phyloP scores from a whole-genome alignment of 1,139 yeast genomes.

The Diutina neorugosa region DNA sequence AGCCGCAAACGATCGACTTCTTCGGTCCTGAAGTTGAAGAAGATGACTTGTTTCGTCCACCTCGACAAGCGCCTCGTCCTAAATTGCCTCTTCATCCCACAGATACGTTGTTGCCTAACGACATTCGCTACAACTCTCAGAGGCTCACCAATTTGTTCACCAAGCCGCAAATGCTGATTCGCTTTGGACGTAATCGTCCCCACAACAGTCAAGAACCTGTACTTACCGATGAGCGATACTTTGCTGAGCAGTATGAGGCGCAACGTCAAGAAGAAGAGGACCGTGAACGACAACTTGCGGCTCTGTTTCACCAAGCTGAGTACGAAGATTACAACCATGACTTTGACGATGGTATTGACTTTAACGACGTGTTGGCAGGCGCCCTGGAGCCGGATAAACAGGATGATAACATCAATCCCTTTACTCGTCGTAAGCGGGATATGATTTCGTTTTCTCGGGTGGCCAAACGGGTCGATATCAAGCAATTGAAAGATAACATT shows the following conservation, averaged over 20 bases:
- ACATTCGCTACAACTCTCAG: slow-evolving; percentile 59
- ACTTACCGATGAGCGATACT: slow-evolving; percentile 56
- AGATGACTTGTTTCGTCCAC: slow-evolving; percentile 40
- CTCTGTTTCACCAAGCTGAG: slow-evolving; percentile 35
- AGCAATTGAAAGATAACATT: slow-evolving; percentile 64
- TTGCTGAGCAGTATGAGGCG: slow-evolving; percentile 56
- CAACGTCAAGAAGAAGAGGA: slow-evolving; percentile 21
- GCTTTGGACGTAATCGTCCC: slow-evolving; percentile 15
- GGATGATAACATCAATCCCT: slow-evolving; percentile 31
- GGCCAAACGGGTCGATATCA: slow-evolving; percentile 80
- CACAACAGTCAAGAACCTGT: slow-evolving; percentile 6
- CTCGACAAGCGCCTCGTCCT: slow-evolving; percentile 31
- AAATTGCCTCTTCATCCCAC: slow-evolving; percentile 8
- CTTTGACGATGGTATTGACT: slow-evolving; percentile 27
- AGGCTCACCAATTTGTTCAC: slow-evolving; percentile 56
- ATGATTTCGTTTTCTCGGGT: slow-evolving; percentile 48
- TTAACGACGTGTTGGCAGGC: slow-evolving; percentile 29
- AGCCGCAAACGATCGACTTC: slow-evolving; percentile 36
- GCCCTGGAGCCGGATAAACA: slow-evolving; percentile 13
- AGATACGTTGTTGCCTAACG: slow-evolving; percentile 53
- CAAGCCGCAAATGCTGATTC: slow-evolving; percentile 42
- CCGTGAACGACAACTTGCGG: slow-evolving; percentile 24
- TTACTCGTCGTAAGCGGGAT: neutral
- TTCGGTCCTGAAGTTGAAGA: slow-evolving; percentile 27
- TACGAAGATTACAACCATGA: slow-evolving; percentile 26